Evolutionary conservation across 2,329 filamentous ascomycete genomes (phyloP).

Genomic region (Truncatella angustata): DNA sequence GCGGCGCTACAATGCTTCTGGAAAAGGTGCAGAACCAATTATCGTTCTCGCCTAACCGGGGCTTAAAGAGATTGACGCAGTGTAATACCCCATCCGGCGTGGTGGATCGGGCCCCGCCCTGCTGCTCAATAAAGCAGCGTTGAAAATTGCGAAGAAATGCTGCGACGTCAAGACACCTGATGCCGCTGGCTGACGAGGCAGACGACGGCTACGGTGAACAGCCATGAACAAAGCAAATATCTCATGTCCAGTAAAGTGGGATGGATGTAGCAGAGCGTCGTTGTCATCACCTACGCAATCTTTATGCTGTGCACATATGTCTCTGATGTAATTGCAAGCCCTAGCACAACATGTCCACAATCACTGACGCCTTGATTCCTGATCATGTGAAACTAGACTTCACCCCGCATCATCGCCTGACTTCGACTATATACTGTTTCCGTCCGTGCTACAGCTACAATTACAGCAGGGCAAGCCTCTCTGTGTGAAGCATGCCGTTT

Average conservation of each 20-base stretch:
- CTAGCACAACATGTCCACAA: too few relatives aligned
- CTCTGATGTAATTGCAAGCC: not conserved
- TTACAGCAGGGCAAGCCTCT: too few relatives aligned
- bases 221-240: too few relatives aligned
- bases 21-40: constrained; percentile 31
- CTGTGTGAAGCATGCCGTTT: not conserved
- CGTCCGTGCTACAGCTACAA: too few relatives aligned
- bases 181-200: constrained; percentile 1
- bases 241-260: not conserved
- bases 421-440: too few relatives aligned
- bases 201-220: too few relatives aligned
- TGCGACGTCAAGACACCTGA: constrained; percentile 2
- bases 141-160: constrained; percentile 4
- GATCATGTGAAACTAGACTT: too few relatives aligned
- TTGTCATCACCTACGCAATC: not conserved
- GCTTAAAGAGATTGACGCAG: constrained; percentile 11
- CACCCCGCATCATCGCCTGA: not conserved
- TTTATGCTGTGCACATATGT: not conserved
- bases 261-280: not conserved
- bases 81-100: not conserved
- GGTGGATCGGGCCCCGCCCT: not conserved
- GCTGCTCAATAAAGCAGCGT: constrained; percentile 12
- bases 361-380: too few relatives aligned
- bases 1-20: constrained; percentile 37
- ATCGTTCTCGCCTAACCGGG: constrained; percentile 3